Evolutionary conservation across 331 rosid species (phyloP), one percentile per base, ranked within the genome.

Genomic region (Arachis monticola): DNA sequence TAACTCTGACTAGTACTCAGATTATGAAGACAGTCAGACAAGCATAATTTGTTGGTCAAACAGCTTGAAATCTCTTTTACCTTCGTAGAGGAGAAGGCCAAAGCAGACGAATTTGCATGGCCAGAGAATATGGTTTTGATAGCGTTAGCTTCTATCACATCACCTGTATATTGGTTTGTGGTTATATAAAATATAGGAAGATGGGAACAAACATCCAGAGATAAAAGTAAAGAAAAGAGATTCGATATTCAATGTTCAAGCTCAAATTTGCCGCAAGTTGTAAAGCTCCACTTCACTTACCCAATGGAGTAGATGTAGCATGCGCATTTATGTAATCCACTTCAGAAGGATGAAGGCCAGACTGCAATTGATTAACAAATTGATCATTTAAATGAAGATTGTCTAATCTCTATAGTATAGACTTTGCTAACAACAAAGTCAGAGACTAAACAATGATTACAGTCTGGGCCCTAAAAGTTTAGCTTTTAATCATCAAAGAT

Each of bases 231-330:
- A 72, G 22, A 17, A 17, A 40, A 47, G 61, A 73, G 22, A 17
- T 17, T 17, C 22, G 22, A 69, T 44, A 68, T 77, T 53, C 45
- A 41, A 41, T 58, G 63, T 42, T 80, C 9, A 80, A 69, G 50
- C 72, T 63, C 35, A 63, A 53, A 69, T 45, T 70, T 70, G 47
- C 67, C 57, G 69, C 67, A 86, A 78, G 41, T 59, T 56, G 40
- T 67, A 60, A 35, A 67, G 67, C 46, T 74, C 22, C 59, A 58
- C 40, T 52, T 40, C 57, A 82, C 83, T 87, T 88, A 80, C 97
- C 99, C 77, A 94, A 76, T 81, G 87, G 89, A n/a, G 96, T 92
- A 61, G 97, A 92, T 61, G 99, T 90, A 48, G 99, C 97, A 82
- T 92, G 96, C 3, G 99, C 97, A 84, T 94, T 90, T 65, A 94